These are phyloP conservation scores for Smittium mucronatum DNA, from an alignment of 371 early-diverging fungal species.

Conservation along the genomic window DNA sequence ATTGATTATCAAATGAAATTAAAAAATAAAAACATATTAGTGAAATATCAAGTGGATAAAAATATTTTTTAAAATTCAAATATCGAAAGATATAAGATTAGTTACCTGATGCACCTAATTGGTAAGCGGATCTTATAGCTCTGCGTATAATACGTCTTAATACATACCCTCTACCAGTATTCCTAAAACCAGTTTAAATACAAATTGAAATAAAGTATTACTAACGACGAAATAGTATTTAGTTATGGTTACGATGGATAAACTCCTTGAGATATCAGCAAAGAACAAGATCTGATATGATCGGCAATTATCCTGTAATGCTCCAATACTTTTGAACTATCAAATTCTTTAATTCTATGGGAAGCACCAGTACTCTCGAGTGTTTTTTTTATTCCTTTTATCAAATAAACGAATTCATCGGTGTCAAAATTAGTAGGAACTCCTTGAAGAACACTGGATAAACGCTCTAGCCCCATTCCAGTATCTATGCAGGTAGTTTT, in stretches of 20 bases:
- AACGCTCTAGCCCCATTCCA: constrained; percentile 69
- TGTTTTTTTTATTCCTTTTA: constrained; percentile 12
- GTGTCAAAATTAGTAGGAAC: constrained; percentile 57
- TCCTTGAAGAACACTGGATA: constrained; percentile 49
- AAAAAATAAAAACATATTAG: too few species aligned
- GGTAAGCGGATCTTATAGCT: constrained; percentile 53
- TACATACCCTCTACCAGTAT: constrained; percentile 63
- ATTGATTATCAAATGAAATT: not conserved
- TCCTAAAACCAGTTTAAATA: too few species aligned
- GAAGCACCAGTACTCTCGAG: constrained; percentile 6
- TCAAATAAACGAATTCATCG: constrained; percentile 39
- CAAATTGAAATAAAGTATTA: too few species aligned
- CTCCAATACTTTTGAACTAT: constrained; percentile 15
- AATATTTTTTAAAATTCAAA: too few species aligned
- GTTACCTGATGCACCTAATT: constrained; percentile 39
- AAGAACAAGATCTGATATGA: constrained; percentile 56
- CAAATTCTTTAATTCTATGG: not conserved
- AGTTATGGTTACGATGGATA: constrained; percentile 45
- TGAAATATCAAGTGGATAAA: too few species aligned
- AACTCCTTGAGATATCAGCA: constrained; percentile 61
- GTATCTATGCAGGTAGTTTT: constrained; percentile 60
- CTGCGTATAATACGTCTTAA: constrained; percentile 63
- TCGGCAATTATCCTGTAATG: constrained; percentile 62
- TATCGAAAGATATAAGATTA: too few species aligned
- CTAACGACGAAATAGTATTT: too few species aligned